phyloP scores from a whole-genome alignment of 2,329 filamentous ascomycete species.

The Orbilia oligospora region DNA sequence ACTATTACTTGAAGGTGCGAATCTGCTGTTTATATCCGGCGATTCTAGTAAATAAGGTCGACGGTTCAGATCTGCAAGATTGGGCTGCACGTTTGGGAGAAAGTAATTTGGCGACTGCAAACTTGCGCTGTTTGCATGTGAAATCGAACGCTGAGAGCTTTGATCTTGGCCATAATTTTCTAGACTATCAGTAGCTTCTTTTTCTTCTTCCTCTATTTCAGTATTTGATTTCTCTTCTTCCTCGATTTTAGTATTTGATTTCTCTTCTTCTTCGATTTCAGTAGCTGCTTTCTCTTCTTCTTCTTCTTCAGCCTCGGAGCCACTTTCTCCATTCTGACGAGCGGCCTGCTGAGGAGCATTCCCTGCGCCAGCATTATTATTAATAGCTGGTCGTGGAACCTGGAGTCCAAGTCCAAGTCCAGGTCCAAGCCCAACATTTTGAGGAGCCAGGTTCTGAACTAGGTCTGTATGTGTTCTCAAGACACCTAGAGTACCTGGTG shows the following conservation, averaged over 20 bases:
- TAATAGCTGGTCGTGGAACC: background rate
- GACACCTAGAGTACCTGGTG: background rate
- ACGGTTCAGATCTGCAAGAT: background rate
- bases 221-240: background rate
- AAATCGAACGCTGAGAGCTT: background rate
- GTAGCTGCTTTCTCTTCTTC: slow-evolving; percentile 7
- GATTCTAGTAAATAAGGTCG: slow-evolving; percentile 2
- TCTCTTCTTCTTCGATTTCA: background rate
- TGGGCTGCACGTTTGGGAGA: background rate
- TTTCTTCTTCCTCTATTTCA: background rate
- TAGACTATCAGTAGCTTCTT: background rate
- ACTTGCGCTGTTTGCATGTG: background rate
- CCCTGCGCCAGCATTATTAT: background rate
- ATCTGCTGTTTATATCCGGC: slow-evolving; percentile 1
- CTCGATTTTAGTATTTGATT: background rate
- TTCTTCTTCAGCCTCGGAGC: background rate
- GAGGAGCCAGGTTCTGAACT: background rate
- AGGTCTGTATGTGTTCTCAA: background rate
- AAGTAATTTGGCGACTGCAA: background rate
- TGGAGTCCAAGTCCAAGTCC: background rate
- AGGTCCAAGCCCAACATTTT: slow-evolving; percentile 3
- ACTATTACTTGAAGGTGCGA: background rate
- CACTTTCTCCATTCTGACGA: background rate
- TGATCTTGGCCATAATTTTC: background rate
- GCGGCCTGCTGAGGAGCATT: background rate